Percentiles rank a stretch among this genome's conserved stretches.
These are phyloP conservation scores for Lachancea thermotolerans DNA, from an alignment of 805 yeast species.

Conservation along the genomic window DNA sequence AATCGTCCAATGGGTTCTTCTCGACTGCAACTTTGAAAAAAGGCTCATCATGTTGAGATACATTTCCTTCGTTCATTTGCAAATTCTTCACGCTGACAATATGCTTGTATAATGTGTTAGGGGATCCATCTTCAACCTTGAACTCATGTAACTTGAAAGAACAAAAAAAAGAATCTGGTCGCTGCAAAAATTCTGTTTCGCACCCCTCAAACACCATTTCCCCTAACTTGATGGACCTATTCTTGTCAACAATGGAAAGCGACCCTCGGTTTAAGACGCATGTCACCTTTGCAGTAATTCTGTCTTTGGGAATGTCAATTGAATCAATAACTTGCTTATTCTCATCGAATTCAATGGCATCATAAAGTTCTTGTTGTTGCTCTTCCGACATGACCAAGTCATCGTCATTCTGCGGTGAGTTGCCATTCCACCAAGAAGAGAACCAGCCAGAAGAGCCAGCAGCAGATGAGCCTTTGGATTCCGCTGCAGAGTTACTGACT, in stretches of 20 bases:
- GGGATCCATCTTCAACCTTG: conserved; percentile 81
- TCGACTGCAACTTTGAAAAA: conserved; percentile 81
- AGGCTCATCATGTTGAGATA: conserved; percentile 40
- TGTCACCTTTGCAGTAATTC: conserved; percentile 58
- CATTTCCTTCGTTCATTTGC: conserved; percentile 33
- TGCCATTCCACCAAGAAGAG: conserved; percentile 59
- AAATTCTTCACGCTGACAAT: conserved; percentile 75
- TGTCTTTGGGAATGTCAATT: conserved; percentile 64
- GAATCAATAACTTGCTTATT: conserved; percentile 37
- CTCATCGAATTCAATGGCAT: conserved; percentile 89
- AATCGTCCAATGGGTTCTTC: conserved; percentile 73
- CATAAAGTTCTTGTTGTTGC: conserved; percentile 82
- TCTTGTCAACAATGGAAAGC: conserved; percentile 44
- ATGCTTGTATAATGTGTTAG: conserved; percentile 72
- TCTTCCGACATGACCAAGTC: conserved; percentile 66
- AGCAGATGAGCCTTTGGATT: conserved; percentile 11
- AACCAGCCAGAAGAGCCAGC: conserved; percentile 49
- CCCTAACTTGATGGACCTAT: conserved; percentile 45
- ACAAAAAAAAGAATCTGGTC: conserved; percentile 71
- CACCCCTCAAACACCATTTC: conserved; percentile 81
- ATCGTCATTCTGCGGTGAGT: conserved; percentile 21
- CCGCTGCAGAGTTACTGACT: conserved; percentile 12
- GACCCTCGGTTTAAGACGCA: conserved; percentile 75
- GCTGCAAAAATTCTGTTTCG: conserved; percentile 59
- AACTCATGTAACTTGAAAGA: conserved; percentile 74